Base-by-base conservation (phyloP, 805 yeast species). In the Tetrapisispora nanseiensis region DNA sequence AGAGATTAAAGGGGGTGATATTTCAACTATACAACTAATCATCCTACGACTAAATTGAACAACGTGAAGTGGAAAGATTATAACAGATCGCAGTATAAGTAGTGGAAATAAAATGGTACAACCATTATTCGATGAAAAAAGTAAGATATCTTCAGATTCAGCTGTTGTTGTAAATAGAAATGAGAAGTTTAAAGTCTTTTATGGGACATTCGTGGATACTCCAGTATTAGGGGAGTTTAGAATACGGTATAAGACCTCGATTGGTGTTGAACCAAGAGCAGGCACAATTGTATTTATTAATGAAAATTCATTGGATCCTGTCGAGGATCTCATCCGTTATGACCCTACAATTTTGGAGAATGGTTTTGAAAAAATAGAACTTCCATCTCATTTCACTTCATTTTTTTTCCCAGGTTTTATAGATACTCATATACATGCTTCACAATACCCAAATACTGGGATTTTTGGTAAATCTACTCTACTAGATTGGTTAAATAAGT, bases 391-490 rank as follows among this genome's bases (percentile, higher is more conserved):
- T 16, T 40, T 30, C 6, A 32, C 41, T 2, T 30, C 42, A 6
- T 90, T 90, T 59, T 77, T 82, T 54, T 78, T 86, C 54, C 94
- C 94, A 0, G 94, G 94, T 0, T 84, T 84, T 51, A 64, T 84
- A 5, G 94, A 85, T 52, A 82, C 92, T 1, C 94, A 84, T 57
- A 80, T 81, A 37, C 94, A 84, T 60, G 92, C 94, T 1, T 79
- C 94, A 2, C 94, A 84, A 60, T 84, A 75, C 53, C 92, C 92
- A 11, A 84, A 84, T 57, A 69, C 71, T 37, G 92, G 94, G 10
- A 77, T 92, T 21, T 90, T 94, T 47, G 89, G 95, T 21, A 81
- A 80, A 45, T 69, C 86, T 2, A 90, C 95, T 1, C 68, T 92
- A 33, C 66, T 92, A 43, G 95, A 90, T 49, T 92, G 98, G 98